Base-by-base conservation (phyloP, 1,284 basidiomycete species). In the Kwoniella shivajii region DNA sequence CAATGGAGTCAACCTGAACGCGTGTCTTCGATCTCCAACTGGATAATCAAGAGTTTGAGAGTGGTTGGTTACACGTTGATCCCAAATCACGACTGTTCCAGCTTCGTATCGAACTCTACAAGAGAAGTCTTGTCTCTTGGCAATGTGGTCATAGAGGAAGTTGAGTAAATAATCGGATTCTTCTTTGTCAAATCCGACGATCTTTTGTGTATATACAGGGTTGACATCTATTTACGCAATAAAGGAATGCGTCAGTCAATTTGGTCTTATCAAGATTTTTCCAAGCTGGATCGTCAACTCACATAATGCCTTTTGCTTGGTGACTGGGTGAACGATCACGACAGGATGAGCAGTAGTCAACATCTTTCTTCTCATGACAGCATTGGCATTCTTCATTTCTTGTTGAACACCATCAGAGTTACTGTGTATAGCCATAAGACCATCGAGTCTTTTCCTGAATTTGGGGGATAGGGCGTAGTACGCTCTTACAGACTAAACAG, bases 31-130 rank as follows among this genome's bases (percentile, higher is more conserved):
- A 10, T 39, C 37, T 16, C 37, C 37, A 9, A 39, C 37, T 16
- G 37, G 37, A n/a, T 39, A 39, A 20, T 39, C 37, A 16, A 39
- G 22, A 20, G 37, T 39, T 20, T 39, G 37, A 20, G 37, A 39
- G 37, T 39, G 37, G n/a, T 39, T 39, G 37, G 49, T 50, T 14
- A 26, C 11, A 16, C 49, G 2, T 2, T 50, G 36, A 39, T 59
- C 57, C 50, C 50, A 59, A 16, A 59, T 52, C 7, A 54, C 27
- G 22, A 59, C 57, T 11, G 27, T 54, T 7, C 57, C 57, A 13
- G 42, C 42, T 39, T 54, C 51, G 29, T 46, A 59, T 22, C 39
- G 30, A 16, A 44, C 44, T 22, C 57, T 44, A 43, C 57, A 59
- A 4, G 50, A 29, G 33, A 54, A 59, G 22, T 59, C 52, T 27